phyloP scores from a whole-genome alignment of 2,329 filamentous ascomycete genomes.

The Fusarium sp. region DNA sequence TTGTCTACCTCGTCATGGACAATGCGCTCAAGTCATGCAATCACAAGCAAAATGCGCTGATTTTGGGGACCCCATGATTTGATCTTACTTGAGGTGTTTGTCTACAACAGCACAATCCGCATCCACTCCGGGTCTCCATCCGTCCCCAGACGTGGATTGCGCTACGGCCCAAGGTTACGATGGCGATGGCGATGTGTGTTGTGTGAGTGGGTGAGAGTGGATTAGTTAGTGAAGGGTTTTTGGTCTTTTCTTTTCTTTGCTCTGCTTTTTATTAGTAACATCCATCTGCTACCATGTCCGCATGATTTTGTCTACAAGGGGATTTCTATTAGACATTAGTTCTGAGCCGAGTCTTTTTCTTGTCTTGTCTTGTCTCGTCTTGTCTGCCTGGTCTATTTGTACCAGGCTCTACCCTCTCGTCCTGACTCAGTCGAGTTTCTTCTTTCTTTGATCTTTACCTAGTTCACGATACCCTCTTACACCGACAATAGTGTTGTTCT shows the following conservation, averaged over 20 bases:
- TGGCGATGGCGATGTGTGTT: slow-evolving; percentile 13
- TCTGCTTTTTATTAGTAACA: slow-evolving; percentile 3
- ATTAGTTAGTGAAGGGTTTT: slow-evolving; percentile 14
- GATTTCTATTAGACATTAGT: slow-evolving; percentile 24
- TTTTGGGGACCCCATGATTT: slow-evolving; percentile 24
- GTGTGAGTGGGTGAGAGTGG: slow-evolving; percentile 23
- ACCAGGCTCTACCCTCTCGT: slow-evolving; percentile 12
- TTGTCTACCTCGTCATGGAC: slow-evolving; percentile 31
- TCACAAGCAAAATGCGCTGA: slow-evolving; percentile 39
- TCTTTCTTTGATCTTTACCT: neutral
- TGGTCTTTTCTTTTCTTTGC: neutral
- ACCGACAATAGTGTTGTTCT: slow-evolving; percentile 13
- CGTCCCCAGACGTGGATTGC: slow-evolving; percentile 40
- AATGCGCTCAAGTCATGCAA: slow-evolving; percentile 39
- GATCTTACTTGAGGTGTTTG: slow-evolving; percentile 11
- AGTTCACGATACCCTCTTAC: slow-evolving; percentile 26
- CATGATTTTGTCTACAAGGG: slow-evolving; percentile 17
- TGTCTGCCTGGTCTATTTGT: slow-evolving; percentile 18
- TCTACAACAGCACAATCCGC: neutral
- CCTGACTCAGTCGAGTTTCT: neutral
- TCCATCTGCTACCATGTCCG: neutral
- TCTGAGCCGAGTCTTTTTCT: slow-evolving; percentile 3
- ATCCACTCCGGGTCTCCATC: slow-evolving; percentile 39
- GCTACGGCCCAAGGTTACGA: slow-evolving; percentile 20
- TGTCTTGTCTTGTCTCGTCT: neutral